Percentiles rank a stretch among this genome's conserved stretches.
These are phyloP conservation scores for Ceratopteris richardii DNA, from an alignment of 75 land plant species.

Conservation along the genomic window DNA sequence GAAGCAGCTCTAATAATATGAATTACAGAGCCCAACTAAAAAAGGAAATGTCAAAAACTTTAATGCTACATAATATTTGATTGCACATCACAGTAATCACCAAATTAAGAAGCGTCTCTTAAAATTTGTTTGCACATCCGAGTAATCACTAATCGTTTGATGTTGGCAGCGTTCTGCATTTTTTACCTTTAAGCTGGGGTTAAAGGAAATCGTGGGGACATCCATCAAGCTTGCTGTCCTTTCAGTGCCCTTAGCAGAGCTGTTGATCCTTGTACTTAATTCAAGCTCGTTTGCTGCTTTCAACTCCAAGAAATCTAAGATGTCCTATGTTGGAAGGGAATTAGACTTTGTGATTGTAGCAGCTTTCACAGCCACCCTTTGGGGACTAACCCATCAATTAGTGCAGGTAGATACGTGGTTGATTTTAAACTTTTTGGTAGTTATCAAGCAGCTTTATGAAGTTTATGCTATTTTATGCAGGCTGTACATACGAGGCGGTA, in stretches of 20 bases:
- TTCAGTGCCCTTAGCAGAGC: constrained; percentile 35
- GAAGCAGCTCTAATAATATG: too few relatives aligned
- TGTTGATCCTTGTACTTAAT: constrained; percentile 21
- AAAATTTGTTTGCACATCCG: too few relatives aligned
- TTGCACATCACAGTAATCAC: too few relatives aligned
- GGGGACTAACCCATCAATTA: constrained; percentile 77
- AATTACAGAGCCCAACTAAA: too few relatives aligned
- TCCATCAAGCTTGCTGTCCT: constrained; percentile 47
- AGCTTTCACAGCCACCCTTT: constrained; percentile 41
- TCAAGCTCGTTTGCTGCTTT: constrained; percentile 10
- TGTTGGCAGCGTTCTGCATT: constrained; percentile 75
- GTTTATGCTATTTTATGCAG: constrained; percentile 32
- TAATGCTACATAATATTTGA: too few relatives aligned
- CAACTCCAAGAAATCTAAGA: background rate
- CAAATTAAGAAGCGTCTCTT: too few relatives aligned
- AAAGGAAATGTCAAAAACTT: too few relatives aligned
- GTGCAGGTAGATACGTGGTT: constrained; percentile 61
- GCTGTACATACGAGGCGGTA: constrained; percentile 72
- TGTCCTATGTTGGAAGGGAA: constrained; percentile 30
- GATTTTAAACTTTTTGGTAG: too few relatives aligned
- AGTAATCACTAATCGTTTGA: too few relatives aligned
- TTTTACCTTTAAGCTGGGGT: constrained; percentile 84
- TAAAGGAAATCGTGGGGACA: constrained; percentile 30
- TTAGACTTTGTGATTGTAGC: constrained; percentile 46
- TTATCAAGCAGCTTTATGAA: too few relatives aligned